phyloP scores from a whole-genome alignment of 805 yeast genomes.

The Candida wancherniae region DNA sequence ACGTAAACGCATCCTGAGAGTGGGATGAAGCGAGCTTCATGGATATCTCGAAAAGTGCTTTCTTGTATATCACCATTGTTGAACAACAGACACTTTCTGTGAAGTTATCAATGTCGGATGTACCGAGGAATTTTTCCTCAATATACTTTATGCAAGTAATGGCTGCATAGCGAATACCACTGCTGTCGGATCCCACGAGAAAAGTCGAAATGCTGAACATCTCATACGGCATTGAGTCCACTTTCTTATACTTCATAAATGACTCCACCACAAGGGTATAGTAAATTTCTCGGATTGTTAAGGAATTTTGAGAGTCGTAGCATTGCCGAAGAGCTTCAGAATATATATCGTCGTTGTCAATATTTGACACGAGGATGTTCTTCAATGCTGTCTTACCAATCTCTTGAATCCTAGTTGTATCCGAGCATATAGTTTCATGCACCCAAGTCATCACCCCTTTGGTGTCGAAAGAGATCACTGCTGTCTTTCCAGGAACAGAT shows the following conservation, averaged over 20 bases:
- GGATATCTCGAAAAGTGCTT: slow-evolving; percentile 77
- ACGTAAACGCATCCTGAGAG: slow-evolving; percentile 54
- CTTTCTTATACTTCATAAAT: slow-evolving; percentile 22
- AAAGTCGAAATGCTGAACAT: slow-evolving; percentile 70
- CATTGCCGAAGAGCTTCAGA: slow-evolving; percentile 68
- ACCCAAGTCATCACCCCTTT: slow-evolving; percentile 73
- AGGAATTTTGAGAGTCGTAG: slow-evolving; percentile 49
- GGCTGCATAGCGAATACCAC: slow-evolving; percentile 66
- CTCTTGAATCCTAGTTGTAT: slow-evolving; percentile 51
- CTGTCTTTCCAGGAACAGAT: slow-evolving; percentile 42
- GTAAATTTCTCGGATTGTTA: slow-evolving; percentile 58
- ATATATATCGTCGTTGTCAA: slow-evolving; percentile 47
- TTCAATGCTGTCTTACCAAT: slow-evolving; percentile 69
- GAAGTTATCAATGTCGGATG: slow-evolving; percentile 51
- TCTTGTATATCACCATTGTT: slow-evolving; percentile 79
- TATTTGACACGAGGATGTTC: slow-evolving; percentile 60
- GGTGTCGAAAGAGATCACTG: slow-evolving; percentile 66
- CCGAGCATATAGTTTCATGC: slow-evolving; percentile 60
- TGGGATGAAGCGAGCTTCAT: slow-evolving; percentile 59
- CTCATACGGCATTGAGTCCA: slow-evolving; percentile 49
- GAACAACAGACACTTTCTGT: slow-evolving; percentile 68
- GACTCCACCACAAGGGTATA: slow-evolving; percentile 69
- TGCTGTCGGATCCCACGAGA: slow-evolving; percentile 70
- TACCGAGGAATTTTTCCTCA: slow-evolving; percentile 46
- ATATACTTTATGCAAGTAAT: slow-evolving; percentile 62